A percentile compares a stretch with the other conserved stretches of the same genome.
Evolutionary conservation across 768 basidiomycete species (phyloP).

Genomic region (Agrocybe pediades): DNA sequence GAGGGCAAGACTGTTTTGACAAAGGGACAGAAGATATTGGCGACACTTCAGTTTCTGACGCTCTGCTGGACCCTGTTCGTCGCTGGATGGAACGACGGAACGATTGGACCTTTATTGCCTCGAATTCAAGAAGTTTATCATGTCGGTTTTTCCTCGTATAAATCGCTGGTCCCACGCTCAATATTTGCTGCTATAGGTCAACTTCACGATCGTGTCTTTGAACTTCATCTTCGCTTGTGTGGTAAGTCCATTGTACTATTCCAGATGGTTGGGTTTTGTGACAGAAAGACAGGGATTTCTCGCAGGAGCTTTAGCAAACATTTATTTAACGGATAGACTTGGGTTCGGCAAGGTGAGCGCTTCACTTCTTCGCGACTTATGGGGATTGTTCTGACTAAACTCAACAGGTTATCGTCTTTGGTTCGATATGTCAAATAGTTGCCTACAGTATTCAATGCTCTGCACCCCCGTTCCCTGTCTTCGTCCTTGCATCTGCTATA

Average conservation of each 20-base stretch:
- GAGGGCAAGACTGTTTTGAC: neutral
- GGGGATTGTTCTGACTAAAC: neutral
- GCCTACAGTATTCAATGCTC: conserved; percentile 56
- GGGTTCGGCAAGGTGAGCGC: conserved; percentile 44
- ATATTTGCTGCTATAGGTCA: neutral
- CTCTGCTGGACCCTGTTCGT: conserved; percentile 59
- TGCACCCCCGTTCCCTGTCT: conserved; percentile 65
- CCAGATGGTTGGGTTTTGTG: neutral
- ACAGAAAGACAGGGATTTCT: conserved; percentile 36
- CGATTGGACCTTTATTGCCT: conserved; percentile 73
- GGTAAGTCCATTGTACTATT: neutral
- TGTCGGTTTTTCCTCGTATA: conserved; percentile 31
- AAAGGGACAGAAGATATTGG: conserved; percentile 16
- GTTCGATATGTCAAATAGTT: conserved; percentile 51
- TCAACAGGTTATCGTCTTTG: conserved; percentile 28
- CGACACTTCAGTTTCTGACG: conserved; percentile 49
- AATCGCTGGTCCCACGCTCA: neutral
- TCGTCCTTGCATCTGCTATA: conserved; percentile 48
- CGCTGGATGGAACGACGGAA: conserved; percentile 80
- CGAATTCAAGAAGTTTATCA: conserved; percentile 59
- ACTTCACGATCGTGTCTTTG: neutral
- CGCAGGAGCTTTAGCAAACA: conserved; percentile 39
- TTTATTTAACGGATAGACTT: conserved; percentile 35
- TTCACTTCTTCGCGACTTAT: neutral
- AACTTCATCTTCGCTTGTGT: neutral